These are phyloP conservation scores for Solanum megistacrolobum DNA, from an alignment of 257 asterid genomes.

Conservation along the genomic window DNA sequence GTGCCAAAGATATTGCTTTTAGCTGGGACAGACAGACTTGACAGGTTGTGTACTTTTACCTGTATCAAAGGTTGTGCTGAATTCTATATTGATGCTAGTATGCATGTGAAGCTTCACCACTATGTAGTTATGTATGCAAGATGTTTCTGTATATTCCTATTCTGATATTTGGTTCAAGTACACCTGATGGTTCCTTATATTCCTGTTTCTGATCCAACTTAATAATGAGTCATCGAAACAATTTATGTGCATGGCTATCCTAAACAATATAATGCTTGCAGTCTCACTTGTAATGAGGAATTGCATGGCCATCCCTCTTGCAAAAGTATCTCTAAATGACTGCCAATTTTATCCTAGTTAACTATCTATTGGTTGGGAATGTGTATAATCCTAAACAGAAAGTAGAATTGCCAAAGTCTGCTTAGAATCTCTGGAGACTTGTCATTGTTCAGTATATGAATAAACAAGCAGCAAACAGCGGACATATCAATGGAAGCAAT, in stretches of 20 bases:
- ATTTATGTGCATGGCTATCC: neutral
- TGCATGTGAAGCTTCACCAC: neutral
- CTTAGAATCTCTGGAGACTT: neutral
- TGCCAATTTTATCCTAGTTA: neutral
- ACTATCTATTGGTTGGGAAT: neutral
- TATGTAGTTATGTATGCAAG: neutral
- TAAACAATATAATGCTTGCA: neutral
- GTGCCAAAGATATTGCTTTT: constrained; percentile 90
- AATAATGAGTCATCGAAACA: neutral
- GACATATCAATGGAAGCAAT: neutral
- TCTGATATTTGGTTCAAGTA: neutral
- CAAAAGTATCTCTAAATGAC: neutral
- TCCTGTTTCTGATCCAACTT: neutral
- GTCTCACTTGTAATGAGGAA: neutral
- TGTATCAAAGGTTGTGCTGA: neutral
- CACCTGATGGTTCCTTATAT: neutral
- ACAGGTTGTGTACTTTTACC: constrained; percentile 45
- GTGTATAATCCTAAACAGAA: neutral
- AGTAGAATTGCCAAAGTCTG: neutral
- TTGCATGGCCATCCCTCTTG: neutral
- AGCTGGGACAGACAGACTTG: constrained; percentile 97
- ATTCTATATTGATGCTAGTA: neutral
- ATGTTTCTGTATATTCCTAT: neutral
- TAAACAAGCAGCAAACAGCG: neutral
- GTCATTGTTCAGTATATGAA: neutral